Base-by-base conservation (phyloP, 495 filamentous ascomycete genomes). In the Penicillium pancosmium region DNA sequence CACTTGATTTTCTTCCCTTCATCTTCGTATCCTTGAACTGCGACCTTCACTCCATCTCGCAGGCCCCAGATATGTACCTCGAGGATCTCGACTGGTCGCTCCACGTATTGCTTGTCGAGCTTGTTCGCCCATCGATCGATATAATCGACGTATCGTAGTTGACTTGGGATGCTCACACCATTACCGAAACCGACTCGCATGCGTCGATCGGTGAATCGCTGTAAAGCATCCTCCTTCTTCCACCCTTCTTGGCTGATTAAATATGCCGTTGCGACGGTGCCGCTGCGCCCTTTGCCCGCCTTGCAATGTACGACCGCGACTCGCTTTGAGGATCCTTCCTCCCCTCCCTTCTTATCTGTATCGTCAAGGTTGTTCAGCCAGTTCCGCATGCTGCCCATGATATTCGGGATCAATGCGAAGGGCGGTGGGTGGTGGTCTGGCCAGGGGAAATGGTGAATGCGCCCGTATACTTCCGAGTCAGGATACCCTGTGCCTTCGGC, bases 361-460 rank as follows among this genome's bases (percentile, higher is more conserved):
- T 58, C 63, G 11, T 81, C 78, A n/a, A 84, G 75, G 15, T 77
- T 84, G 25, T 83, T 74, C 36, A 96, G 68, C 92, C 92, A 97
- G 56, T 92, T 88, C 52, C 88, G 82, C 92, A 98, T 97, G 61
- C 88, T 87, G 6, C 83, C 92, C 79, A 97, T 83, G n/a, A 97
- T 91, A 66, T 87, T 78, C 1, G 92, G 93, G 21, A 98, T 88
- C 13, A 97, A 74, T 33, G 84, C 82, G 66, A 98, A 98, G 4
- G 95, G 94, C 57, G 94, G 94, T 33, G 94, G 95, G 70, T 98
- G 94, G 68, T 98, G 94, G 70, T 98, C 94, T 0, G 95, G 95
- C 84, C 90, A 98, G 2, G 94, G 94, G 63, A 89, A 97, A 75
- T 98, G 94, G 60, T 87, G 82, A 49, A 98, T 86, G 0, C 92